These are phyloP conservation scores for Aspergillus leporis DNA, from an alignment of 495 filamentous ascomycete species.

Conservation along the genomic window DNA sequence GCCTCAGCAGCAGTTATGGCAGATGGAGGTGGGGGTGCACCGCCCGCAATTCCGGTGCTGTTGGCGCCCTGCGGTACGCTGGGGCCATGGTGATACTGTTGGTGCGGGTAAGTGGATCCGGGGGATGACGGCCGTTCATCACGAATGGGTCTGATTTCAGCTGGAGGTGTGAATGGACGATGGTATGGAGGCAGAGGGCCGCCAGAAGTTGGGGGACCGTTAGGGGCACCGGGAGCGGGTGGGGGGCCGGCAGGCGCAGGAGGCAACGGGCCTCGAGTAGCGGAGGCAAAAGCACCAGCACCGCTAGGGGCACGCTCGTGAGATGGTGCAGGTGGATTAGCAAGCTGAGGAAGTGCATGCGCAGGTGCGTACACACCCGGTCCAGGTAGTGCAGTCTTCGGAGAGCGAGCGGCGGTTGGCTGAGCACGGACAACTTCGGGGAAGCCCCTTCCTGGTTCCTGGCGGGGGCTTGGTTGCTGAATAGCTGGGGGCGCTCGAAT, in stretches of 20 bases:
- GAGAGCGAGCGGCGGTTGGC: slow-evolving; percentile 58
- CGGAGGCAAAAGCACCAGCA: slow-evolving; percentile 38
- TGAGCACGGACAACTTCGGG: slow-evolving; percentile 67
- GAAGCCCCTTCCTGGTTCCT: slow-evolving; percentile 71
- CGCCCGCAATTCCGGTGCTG: slow-evolving; percentile 75
- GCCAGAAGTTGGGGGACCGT: slow-evolving; percentile 42
- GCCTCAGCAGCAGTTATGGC: slow-evolving; percentile 74
- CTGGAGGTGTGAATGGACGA: slow-evolving; percentile 69
- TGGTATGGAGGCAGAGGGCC: slow-evolving; percentile 56
- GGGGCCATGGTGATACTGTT: slow-evolving; percentile 71
- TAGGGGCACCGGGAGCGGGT: slow-evolving; percentile 57
- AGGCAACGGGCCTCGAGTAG: slow-evolving; percentile 34
- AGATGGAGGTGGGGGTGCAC: slow-evolving; percentile 71
- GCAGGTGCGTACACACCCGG: slow-evolving; percentile 63
- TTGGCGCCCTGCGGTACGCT: slow-evolving; percentile 62
- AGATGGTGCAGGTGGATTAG: slow-evolving; percentile 51
- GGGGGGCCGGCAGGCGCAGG: slow-evolving; percentile 47
- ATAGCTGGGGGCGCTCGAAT: slow-evolving; percentile 64
- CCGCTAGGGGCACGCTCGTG: slow-evolving; percentile 60
- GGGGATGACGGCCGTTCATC: slow-evolving; percentile 85
- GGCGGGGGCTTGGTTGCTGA: slow-evolving; percentile 67
- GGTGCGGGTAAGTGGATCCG: slow-evolving; percentile 76
- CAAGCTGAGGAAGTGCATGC: slow-evolving; percentile 62
- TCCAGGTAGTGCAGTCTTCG: slow-evolving; percentile 56
- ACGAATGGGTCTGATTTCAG: slow-evolving; percentile 82